phyloP scores from a whole-genome alignment of 208 protist genomes.

The Trypanosoma melophagium region DNA sequence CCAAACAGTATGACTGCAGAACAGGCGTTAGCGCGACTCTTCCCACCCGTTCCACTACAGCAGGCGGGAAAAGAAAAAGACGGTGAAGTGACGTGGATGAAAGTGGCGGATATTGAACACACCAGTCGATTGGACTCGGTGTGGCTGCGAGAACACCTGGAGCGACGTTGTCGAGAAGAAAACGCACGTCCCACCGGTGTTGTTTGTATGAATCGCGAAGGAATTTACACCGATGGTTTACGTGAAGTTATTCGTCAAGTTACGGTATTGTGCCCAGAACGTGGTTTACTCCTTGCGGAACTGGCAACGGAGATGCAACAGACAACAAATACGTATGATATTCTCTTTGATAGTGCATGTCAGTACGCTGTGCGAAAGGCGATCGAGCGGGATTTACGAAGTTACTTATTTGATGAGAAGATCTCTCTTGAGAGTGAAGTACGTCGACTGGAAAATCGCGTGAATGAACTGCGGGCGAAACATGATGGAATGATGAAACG shows the following conservation, averaged over 20 bases:
- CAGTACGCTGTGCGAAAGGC: conserved; percentile 88
- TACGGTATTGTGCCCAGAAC: conserved; percentile 84
- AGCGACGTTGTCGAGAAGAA: conserved; percentile 54
- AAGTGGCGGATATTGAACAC: conserved; percentile 54
- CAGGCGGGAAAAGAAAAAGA: conserved; percentile 1
- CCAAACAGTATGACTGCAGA: conserved; percentile 32
- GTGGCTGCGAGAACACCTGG: conserved; percentile 72
- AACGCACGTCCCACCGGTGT: conserved; percentile 63
- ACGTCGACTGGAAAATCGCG: conserved; percentile 81
- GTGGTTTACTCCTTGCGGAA: conserved; percentile 74
- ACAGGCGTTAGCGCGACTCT: conserved; percentile 36
- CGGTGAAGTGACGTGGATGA: conserved; percentile 34
- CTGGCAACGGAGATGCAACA: conserved; percentile 61
- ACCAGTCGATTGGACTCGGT: conserved; percentile 69
- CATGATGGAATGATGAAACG: conserved; percentile 75
- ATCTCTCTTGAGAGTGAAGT: conserved; percentile 76
- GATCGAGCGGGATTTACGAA: conserved; percentile 78
- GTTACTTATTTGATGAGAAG: conserved; percentile 69
- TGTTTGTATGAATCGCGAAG: conserved; percentile 71
- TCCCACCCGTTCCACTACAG: conserved; percentile 37
- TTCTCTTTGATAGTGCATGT: conserved; percentile 79
- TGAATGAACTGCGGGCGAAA: conserved; percentile 83
- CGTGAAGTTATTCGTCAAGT: conserved; percentile 86
- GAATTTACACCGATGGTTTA: conserved; percentile 76
- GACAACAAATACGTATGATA: conserved; percentile 79